Conservation (phyloP, 257 asterid species). For the Datura wrightii region DNA sequence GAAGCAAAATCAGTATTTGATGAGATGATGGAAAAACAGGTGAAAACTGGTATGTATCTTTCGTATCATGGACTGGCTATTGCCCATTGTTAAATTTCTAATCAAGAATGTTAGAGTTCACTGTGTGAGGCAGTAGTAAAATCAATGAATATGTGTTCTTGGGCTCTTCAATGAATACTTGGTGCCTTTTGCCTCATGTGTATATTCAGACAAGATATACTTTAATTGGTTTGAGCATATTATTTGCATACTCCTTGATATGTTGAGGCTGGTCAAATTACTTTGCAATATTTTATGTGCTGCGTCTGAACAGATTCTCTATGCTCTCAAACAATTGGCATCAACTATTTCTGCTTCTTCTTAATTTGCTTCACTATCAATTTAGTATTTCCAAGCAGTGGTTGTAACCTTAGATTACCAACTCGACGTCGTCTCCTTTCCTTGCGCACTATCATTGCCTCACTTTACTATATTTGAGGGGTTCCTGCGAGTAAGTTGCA, state of each 20-base stretch:
- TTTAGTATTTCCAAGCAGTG: background rate
- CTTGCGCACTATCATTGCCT: background rate
- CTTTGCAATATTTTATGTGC: background rate
- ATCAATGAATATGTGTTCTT: conserved; percentile 18
- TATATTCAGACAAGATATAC: background rate
- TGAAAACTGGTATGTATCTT: conserved; percentile 67
- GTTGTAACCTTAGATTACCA: conserved; percentile 13
- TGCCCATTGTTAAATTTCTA: background rate
- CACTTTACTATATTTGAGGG: conserved; percentile 6
- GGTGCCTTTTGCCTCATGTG: conserved; percentile 15
- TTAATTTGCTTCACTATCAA: background rate
- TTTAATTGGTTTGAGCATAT: background rate
- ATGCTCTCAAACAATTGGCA: conserved; percentile 19
- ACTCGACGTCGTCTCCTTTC: background rate
- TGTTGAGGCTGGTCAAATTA: conserved; percentile 16
- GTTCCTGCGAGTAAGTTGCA: background rate
- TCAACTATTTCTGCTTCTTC: background rate
- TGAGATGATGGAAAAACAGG: conserved; percentile 78
- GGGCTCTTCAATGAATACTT: background rate
- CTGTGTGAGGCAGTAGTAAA: background rate
- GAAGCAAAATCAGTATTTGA: conserved; percentile 85
- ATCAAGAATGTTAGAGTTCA: background rate
- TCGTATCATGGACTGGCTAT: conserved; percentile 19
- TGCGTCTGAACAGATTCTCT: background rate
- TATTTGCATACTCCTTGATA: background rate